Evolutionary conservation across 495 filamentous ascomycete genomes (phyloP), one percentile per base, ranked within the genome.

Genomic region (Xylaria telfairii): DNA sequence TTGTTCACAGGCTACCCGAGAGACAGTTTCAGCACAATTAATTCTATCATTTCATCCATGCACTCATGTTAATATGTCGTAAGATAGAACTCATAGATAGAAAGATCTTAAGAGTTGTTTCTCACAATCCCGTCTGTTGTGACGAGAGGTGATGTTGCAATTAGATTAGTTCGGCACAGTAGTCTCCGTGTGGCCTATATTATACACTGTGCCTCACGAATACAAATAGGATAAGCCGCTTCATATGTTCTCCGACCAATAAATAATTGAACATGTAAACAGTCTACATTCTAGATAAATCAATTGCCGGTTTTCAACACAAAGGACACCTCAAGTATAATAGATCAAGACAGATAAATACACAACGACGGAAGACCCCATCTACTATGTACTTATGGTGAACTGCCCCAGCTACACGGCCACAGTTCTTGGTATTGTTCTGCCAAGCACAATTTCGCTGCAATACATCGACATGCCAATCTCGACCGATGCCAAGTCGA

Each of bases 401-500:
- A 37, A 41, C 17, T 26, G 42, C 62, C 12, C 62, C 46, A 12
- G 41, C 5, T 15, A 44, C 61, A 24, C 26, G 44, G 46, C 24
- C 19, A 24, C 44, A 1, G 19, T 21, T 49, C 62, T 49, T 51
- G 46, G 62, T 51, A 65, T 51, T 65, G 28, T n/a, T n/a, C 19
- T 28, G 62, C 62, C 62, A 65, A 65, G 62, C 44, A 53, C 41
- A 64, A 1, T 24, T 46, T 47, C 41, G 26, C 39, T 30, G 12
- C 9, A 24, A 47, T 39, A 19, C 41, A 32, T 63, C 26, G 26
- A 63, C 41, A 63, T 32, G 41, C 60, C 60, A 63, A 65, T 65
- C 62, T 49, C 30, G 44, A 51, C 62, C 28, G 42, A 37, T 57
- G 65, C 65, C 65, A 68, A 68, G 65, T 68, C 65, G 37, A 68